phyloP scores from a whole-genome alignment of 495 filamentous ascomycete genomes.

The Lichina pygmaea region DNA sequence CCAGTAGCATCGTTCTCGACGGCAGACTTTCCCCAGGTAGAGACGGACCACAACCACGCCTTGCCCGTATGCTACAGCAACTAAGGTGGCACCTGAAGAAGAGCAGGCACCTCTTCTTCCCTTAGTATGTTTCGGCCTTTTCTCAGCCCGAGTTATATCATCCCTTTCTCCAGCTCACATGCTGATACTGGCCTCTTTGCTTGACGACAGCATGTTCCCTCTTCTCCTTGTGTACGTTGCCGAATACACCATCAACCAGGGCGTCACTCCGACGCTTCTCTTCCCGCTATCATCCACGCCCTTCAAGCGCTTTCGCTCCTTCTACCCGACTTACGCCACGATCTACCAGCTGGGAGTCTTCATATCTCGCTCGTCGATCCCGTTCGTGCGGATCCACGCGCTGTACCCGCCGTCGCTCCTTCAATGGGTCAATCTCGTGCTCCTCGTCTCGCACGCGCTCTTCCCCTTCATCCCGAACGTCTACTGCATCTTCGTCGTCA shows the following conservation, averaged over 20 bases:
- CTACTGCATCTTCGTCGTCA: conserved; percentile 50
- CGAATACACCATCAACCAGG: conserved; percentile 61
- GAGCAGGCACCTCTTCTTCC: conserved; percentile 26
- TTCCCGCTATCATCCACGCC: conserved; percentile 54
- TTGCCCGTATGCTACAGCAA: not conserved
- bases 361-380: conserved; percentile 68
- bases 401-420: conserved; percentile 69
- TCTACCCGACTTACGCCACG: conserved; percentile 77
- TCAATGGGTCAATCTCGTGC: conserved; percentile 47
- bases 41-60: too few relatives aligned
- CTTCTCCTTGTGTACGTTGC: conserved; percentile 78
- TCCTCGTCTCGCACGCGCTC: conserved; percentile 51
- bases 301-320: conserved; percentile 58
- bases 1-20: too few relatives aligned
- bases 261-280: conserved; percentile 65
- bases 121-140: conserved; percentile 24
- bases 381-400: conserved; percentile 55
- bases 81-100: not conserved
- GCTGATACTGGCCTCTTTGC: not conserved
- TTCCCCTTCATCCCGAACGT: conserved; percentile 58
- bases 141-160: not conserved
- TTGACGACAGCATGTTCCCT: conserved; percentile 46
- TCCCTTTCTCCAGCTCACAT: not conserved
- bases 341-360: conserved; percentile 90
- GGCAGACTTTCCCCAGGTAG: too few relatives aligned